Percentiles rank a stretch among this genome's conserved stretches.
phyloP scores from a whole-genome alignment of 495 filamentous ascomycete species.

The Penicillium desertorum region DNA sequence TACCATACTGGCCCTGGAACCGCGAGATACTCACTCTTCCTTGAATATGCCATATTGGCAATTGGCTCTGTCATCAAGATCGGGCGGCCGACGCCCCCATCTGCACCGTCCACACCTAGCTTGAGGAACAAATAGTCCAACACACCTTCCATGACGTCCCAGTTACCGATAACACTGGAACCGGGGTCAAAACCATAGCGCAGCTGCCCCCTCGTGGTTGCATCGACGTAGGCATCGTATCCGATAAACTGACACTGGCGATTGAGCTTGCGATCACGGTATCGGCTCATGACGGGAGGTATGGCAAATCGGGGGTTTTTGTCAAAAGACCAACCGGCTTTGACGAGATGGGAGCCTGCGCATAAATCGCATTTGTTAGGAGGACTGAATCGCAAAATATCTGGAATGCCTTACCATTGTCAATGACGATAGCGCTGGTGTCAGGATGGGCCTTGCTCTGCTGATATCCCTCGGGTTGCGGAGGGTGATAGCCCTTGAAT shows the following conservation, averaged over 20 bases:
- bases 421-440: constrained; percentile 85
- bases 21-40: constrained; percentile 64
- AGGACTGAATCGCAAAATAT: neutral
- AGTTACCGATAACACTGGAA: constrained; percentile 88
- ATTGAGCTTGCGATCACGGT: constrained; percentile 86
- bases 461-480: constrained; percentile 65
- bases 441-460: constrained; percentile 55
- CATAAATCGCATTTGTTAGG: neutral
- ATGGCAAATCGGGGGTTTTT: constrained; percentile 70
- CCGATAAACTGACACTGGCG: constrained; percentile 89
- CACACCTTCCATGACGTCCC: constrained; percentile 93
- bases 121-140: constrained; percentile 92
- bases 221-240: constrained; percentile 88
- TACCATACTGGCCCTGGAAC: neutral
- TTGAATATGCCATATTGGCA: constrained; percentile 81
- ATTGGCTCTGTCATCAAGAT: constrained; percentile 96
- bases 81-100: constrained; percentile 74
- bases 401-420: constrained; percentile 70
- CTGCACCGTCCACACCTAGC: constrained; percentile 74
- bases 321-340: constrained; percentile 96
- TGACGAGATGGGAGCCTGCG: constrained; percentile 78
- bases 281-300: constrained; percentile 88
- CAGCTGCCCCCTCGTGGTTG: constrained; percentile 85
- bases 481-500: constrained; percentile 69
- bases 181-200: constrained; percentile 89